phyloP scores from a whole-genome alignment of 768 basidiomycete species.

The Psilocybe cyanescens region DNA sequence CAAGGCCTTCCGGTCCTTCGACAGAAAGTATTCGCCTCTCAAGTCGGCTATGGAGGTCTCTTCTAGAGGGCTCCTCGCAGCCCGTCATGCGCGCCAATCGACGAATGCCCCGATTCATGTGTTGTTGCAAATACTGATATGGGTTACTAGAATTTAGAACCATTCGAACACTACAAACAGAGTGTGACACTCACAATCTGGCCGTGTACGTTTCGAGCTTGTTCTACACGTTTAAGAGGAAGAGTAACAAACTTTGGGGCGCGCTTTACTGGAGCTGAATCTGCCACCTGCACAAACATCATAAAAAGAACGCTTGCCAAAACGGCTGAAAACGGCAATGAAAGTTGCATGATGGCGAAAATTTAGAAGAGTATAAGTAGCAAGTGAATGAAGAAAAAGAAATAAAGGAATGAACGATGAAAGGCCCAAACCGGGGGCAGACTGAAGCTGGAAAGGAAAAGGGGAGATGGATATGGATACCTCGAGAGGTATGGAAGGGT shows the following conservation, averaged over 20 bases:
- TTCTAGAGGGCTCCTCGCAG: constrained; percentile 49
- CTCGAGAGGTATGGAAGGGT: background rate
- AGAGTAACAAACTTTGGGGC: constrained; percentile 41
- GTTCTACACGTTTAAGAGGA: constrained; percentile 43
- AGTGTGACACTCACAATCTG: constrained; percentile 28
- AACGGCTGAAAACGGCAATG: constrained; percentile 52
- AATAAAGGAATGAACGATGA: background rate
- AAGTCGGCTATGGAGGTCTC: constrained; percentile 45
- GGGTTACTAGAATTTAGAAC: background rate
- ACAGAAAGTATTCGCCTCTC: constrained; percentile 32
- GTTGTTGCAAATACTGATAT: constrained; percentile 65
- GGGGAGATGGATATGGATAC: background rate
- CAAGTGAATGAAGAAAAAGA: background rate
- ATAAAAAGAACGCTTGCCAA: constrained; percentile 53
- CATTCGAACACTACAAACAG: background rate
- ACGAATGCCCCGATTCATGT: constrained; percentile 64
- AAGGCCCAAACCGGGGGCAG: constrained; percentile 24
- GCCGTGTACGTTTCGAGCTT: constrained; percentile 27
- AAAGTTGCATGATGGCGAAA: constrained; percentile 54
- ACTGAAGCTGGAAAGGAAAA: background rate
- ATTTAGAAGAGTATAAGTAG: background rate
- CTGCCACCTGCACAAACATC: constrained; percentile 38
- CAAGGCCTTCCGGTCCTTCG: constrained; percentile 30
- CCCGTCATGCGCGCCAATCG: constrained; percentile 76
- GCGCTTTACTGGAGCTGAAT: constrained; percentile 43